Conservation (phyloP, 331 rosid species). For the Cydonia oblonga region DNA sequence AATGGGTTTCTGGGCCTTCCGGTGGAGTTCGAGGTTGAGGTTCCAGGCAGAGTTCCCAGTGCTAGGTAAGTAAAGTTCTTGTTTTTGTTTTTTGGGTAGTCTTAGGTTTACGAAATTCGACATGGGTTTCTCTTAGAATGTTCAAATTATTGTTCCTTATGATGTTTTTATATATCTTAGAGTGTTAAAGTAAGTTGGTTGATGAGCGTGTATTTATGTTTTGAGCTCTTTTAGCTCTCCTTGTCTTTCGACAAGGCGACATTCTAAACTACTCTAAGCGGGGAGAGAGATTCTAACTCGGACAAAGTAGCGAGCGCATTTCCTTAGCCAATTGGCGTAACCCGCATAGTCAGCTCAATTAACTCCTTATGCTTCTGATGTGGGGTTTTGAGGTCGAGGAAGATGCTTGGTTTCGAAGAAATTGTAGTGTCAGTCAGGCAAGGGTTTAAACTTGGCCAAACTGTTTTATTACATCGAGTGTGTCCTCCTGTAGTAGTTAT, state of each 20-base stretch:
- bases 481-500: background rate
- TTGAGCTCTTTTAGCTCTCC: background rate
- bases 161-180: background rate
- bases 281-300: background rate
- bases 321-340: background rate
- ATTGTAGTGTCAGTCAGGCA: background rate
- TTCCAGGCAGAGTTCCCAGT: constrained; percentile 86
- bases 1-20: constrained; percentile 90
- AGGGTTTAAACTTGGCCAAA: background rate
- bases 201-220: background rate
- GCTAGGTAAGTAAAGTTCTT: constrained; percentile 46
- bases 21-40: constrained; percentile 63
- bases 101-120: constrained; percentile 6
- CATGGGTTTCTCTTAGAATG: constrained; percentile 12
- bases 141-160: background rate
- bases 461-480: background rate
- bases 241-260: background rate
- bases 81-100: background rate
- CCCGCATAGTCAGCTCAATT: background rate
- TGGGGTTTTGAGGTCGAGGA: background rate
- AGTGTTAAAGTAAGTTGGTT: background rate
- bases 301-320: too few species aligned
- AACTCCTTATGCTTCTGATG: background rate
- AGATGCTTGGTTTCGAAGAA: background rate
- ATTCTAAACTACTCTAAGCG: background rate